Base-by-base conservation (phyloP, 257 asterid genomes). In the Solanum chiquidenum region DNA sequence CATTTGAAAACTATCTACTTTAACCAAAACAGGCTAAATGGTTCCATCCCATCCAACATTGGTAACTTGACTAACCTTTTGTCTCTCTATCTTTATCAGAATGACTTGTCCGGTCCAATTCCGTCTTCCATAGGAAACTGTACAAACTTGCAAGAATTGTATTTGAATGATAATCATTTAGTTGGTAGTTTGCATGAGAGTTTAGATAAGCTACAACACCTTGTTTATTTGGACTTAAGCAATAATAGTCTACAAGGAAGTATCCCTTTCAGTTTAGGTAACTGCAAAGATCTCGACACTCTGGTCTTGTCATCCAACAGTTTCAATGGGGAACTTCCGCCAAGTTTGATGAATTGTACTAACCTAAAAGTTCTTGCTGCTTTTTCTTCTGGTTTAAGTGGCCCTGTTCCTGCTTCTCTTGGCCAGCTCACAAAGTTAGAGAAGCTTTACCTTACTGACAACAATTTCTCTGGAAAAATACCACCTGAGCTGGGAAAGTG, bases 401-500 rank as follows among this genome's bases (percentile, higher is more conserved):
- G 98, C 23, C 87, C 84, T 3, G 91, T 95, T 71, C 99, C 99
- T 44, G 88, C 98, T 83, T 93, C 95, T 75, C 87, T 95, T 21
- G 98, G 97, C 44, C 94, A 55, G 27, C 95, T 96, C 72, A 83
- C 91, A 52, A 49, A 91, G 75, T 90, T 96, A 73, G 37, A 29
- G 42, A 85, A 27, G 33, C 96, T 96, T 83, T 94, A 95, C 88
- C 91, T 96, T 69, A 83, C 93, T n/a, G 83, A 72, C 69, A 96
- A 94, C 94, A 87, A 25, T 40, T 89, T 96, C 6, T 94, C 98
- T 4, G 98, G 98, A 38, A 64, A 60, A 83, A 96, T 96, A 88
- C 99, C 99, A 7, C 92, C 93, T 5, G 95, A 96, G 87, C 89
- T 96, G 73, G 98, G 98, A 29, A 89, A 90, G 44, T 96, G 99